Evolutionary conservation across 768 basidiomycete species (phyloP), one percentile per base, ranked within the genome.

Genomic region (Tylopilus rubrobrunneus): DNA sequence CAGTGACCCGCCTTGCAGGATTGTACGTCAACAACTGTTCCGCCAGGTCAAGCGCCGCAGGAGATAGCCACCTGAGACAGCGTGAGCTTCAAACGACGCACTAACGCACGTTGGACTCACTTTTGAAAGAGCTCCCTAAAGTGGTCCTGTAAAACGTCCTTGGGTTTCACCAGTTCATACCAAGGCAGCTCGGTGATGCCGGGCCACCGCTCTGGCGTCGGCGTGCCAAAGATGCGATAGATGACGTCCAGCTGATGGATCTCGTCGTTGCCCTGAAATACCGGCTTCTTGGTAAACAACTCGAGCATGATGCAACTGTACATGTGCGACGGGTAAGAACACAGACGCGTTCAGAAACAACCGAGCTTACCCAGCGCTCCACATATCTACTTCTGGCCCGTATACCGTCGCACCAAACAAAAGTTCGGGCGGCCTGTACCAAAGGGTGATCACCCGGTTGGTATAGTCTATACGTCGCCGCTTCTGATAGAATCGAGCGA

Each of bases 241-340:
- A 99, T 87, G 31, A 89, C 88, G 53, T 98, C 92, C 8, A 99
- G 80, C 67, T 99, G 97, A 62, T 95, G 87, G 40, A 99, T 95
- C 73, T 99, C 97, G 59, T 99, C 97, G 62, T 87, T 89, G 7
- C 97, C 97, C 67, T 98, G 97, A 68, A 99, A 99, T n/a, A 97
- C 80, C 0, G 96, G 94, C 64, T 91, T 94, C 70, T 92, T 92
- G 15, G 89, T 89, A 71, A 90, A 98, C 12, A 99, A 77, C 70
- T 99, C 97, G 43, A 99, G 83, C 88, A 98, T 98, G 62, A 99
- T 99, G 70, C 97, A 98, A 42, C 95, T 98, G 59, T 19, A 19
- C 19, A 19, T 19, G 19, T 14, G 5, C 7, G 33, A 43, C 17
- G 19, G 50, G 21, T 44, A n/a, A 25, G 21, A 12, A 14, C 28